A percentile compares a stretch with the other conserved stretches of the same genome.
Conservation (phyloP, 169 alveolate species). For the Cystoisospora suis region DNA sequence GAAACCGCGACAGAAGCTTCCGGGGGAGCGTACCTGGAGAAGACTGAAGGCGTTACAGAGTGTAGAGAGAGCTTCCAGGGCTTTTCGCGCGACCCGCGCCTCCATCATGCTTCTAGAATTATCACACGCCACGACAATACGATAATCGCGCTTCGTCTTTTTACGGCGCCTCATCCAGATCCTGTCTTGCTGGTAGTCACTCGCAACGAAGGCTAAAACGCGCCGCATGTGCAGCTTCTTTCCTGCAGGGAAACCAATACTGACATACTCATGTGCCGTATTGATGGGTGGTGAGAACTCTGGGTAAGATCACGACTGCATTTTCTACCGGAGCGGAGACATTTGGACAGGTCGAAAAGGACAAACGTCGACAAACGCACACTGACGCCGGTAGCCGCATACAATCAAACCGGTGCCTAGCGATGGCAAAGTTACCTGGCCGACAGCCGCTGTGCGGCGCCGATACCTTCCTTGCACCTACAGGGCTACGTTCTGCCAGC, state of each 20-base stretch:
- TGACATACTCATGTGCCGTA: no score
- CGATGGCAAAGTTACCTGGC: no score
- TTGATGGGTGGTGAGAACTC: not conserved
- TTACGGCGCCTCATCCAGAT: constrained; percentile 98
- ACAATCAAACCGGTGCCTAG: no score
- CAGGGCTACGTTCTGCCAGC: no score
- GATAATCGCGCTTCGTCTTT: constrained; percentile 95
- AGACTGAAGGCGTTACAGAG: constrained; percentile 84
- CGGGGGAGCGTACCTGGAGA: constrained; percentile 53
- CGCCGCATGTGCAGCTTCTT: constrained; percentile 94
- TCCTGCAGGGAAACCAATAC: constrained; percentile 83
- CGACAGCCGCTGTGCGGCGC: no score
- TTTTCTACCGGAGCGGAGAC: no score
- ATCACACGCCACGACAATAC: constrained; percentile 93
- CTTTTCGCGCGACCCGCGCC: constrained; percentile 87
- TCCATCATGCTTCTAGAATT: constrained; percentile 92
- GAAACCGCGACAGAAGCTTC: no score
- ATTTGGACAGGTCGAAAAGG: no score
- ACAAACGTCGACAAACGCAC: no score
- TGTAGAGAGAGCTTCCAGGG: constrained; percentile 81
- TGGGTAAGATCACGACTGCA: no score
- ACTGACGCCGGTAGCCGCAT: no score
- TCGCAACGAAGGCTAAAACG: constrained; percentile 97
- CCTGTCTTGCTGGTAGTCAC: constrained; percentile 97
- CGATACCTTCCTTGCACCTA: no score